These are phyloP conservation scores for Mimosa pudica DNA, from an alignment of 306 rosid species.

Conservation along the genomic window DNA sequence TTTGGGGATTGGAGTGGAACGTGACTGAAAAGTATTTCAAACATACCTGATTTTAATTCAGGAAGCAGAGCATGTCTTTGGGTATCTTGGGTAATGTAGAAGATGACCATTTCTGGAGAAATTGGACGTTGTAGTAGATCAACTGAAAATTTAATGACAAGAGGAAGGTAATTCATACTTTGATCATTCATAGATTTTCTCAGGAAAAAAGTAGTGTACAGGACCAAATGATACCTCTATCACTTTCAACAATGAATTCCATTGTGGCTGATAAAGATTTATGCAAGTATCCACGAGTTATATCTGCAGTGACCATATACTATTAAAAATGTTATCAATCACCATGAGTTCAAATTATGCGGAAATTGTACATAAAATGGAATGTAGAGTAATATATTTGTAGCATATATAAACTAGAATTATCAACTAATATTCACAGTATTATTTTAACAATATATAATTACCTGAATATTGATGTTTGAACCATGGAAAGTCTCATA, in stretches of 20 bases:
- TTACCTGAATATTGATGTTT: constrained; percentile 86
- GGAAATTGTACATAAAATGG: background rate
- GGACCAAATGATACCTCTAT: constrained; percentile 55
- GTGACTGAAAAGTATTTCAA: constrained; percentile 6
- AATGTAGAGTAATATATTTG: background rate
- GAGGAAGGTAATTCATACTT: constrained; percentile 2
- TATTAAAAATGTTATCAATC: constrained; percentile 52
- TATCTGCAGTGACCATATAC: constrained; percentile 82
- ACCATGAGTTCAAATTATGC: constrained; percentile 31
- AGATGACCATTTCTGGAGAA: constrained; percentile 78
- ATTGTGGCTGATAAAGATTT: constrained; percentile 76
- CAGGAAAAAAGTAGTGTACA: constrained; percentile 2
- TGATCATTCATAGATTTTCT: constrained; percentile 15
- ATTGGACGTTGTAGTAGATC: constrained; percentile 72
- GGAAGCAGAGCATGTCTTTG: constrained; percentile 92
- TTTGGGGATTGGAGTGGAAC: background rate
- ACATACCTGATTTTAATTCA: constrained; percentile 80
- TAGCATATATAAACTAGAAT: background rate
- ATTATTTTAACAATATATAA: background rate
- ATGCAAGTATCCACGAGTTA: constrained; percentile 82
- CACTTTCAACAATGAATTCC: constrained; percentile 87
- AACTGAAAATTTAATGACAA: constrained; percentile 46
- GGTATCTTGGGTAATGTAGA: constrained; percentile 95
- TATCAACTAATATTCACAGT: too few relatives aligned
- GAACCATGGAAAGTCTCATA: constrained; percentile 95